Evolutionary conservation across 345 rosid species (phyloP), one percentile per base, ranked within the genome.

Genomic region (Cochlearia excelsa): DNA sequence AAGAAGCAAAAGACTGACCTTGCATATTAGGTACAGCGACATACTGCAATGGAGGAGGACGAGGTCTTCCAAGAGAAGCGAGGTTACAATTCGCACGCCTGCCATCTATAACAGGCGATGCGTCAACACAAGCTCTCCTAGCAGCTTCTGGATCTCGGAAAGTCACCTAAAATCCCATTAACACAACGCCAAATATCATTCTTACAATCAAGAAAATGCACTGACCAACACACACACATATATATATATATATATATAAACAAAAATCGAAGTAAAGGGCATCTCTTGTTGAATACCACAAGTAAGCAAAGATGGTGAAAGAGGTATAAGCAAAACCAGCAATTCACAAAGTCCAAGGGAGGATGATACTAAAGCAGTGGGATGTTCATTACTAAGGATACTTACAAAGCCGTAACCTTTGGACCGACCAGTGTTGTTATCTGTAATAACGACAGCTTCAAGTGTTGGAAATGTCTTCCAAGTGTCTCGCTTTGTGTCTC

Each of bases 381-480:
- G 51, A 46, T 30, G 61, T 39, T 31, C 40, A 10, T 68, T 28
- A 26, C 33, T 41, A 48, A 56, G 48, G 62, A 72, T 39, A 84
- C 99, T 87, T 84, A 93, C 99, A 75, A 93, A 93, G 63, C 99
- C 99, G 46, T 93, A 93, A 78, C 99, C 99, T 80, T 85, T 93
- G 72, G 99, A 93, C 54, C 99, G 89, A 63, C 85, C 95, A 11
- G 92, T 85, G 75, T 84, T 87, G 82, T 93, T 93, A 65, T 93
- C 99, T 44, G 85, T 69, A 70, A 93, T 87, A 31, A 93, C 99
- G n/a, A 87, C 94, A 0, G 97, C 99, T 73, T 93, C 99, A 2
- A 85, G 79, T 76, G 95, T 61, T 89, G 84, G 57, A 93, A 93
- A 75, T 87, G 76, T 6, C 84, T 86, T 52, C 84, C 81, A 82